Conservation (phyloP, 163 green algal genomes). For the Prototheca stagnorum region DNA sequence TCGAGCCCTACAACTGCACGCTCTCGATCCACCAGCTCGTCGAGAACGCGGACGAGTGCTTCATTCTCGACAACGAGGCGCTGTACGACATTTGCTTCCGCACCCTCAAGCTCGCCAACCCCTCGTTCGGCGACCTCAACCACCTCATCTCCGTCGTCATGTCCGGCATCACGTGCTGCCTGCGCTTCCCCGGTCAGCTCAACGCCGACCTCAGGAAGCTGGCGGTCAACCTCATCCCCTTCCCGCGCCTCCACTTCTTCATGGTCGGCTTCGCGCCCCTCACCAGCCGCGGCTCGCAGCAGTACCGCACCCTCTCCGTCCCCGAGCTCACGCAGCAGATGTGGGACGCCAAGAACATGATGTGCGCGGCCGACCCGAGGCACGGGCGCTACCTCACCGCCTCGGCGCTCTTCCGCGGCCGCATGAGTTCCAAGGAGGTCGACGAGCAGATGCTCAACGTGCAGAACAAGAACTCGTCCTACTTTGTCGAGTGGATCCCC, state of each 20-base stretch:
- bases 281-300: slow-evolving; percentile 84
- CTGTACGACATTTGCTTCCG: slow-evolving; percentile 99
- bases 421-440: slow-evolving; percentile 94
- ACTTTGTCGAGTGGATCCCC: slow-evolving; percentile 99
- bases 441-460: slow-evolving; percentile 99
- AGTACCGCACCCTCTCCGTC: slow-evolving; percentile 72
- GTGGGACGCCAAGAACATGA: slow-evolving; percentile 98
- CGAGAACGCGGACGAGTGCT: slow-evolving; percentile 96
- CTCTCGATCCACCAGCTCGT: slow-evolving; percentile 95
- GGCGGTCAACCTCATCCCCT: slow-evolving; percentile 92
- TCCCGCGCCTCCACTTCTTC: slow-evolving; percentile 89
- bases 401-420: slow-evolving; percentile 87
- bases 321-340: slow-evolving; percentile 98
- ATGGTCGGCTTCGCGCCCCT: slow-evolving; percentile 83
- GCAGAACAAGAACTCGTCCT: slow-evolving; percentile 99
- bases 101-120: slow-evolving; percentile 90
- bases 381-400: slow-evolving; percentile 94
- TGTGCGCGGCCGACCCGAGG: slow-evolving; percentile 84
- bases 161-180: slow-evolving; percentile 89
- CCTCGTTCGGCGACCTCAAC: slow-evolving; percentile 82
- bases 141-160: slow-evolving; percentile 87
- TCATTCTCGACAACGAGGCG: slow-evolving; percentile 87
- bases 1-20: slow-evolving; percentile 80
- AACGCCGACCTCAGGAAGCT: slow-evolving; percentile 94
- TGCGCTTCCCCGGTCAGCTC: slow-evolving; percentile 91